phyloP scores from a whole-genome alignment of 2,329 filamentous ascomycete genomes.

The Magnaporthiopsis incrustans region DNA sequence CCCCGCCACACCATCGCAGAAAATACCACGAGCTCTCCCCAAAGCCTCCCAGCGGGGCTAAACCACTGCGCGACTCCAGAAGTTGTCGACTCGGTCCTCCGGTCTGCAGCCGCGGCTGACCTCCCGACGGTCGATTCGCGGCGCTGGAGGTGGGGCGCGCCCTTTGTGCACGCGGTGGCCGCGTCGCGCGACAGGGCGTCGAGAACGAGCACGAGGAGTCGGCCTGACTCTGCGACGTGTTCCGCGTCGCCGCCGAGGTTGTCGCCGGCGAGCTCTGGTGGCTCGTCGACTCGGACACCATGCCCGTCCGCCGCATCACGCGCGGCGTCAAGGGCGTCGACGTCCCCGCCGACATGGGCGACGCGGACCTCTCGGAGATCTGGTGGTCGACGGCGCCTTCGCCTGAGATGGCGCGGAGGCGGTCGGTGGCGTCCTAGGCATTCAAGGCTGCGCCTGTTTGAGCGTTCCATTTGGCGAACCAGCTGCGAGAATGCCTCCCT shows the following conservation, averaged over 20 bases:
- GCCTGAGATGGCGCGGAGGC: neutral
- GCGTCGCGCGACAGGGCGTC: slow-evolving; percentile 1
- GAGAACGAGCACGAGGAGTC: slow-evolving; percentile 1
- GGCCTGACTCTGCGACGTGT: slow-evolving; percentile 3
- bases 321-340: slow-evolving; percentile 4
- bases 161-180: neutral
- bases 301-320: slow-evolving; percentile 5
- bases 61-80: neutral
- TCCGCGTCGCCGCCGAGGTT: slow-evolving; percentile 7
- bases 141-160: neutral
- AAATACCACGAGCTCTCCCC: slow-evolving; percentile 5
- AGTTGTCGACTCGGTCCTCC: slow-evolving; percentile 4
- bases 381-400: slow-evolving; percentile 6
- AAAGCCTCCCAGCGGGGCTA: neutral
- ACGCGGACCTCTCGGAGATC: neutral
- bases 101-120: neutral
- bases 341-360: slow-evolving; percentile 4
- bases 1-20: neutral
- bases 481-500: too few relatives aligned
- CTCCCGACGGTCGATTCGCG: neutral
- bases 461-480: too few relatives aligned
- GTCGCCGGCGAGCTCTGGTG: slow-evolving; percentile 7
- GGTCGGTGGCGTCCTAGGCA: too few relatives aligned
- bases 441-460: too few relatives aligned
- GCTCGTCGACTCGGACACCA: slow-evolving; percentile 3